Evolutionary conservation across 768 basidiomycete species (phyloP), one percentile per base, ranked within the genome.

Genomic region (Macrolepiota dolichaula): DNA sequence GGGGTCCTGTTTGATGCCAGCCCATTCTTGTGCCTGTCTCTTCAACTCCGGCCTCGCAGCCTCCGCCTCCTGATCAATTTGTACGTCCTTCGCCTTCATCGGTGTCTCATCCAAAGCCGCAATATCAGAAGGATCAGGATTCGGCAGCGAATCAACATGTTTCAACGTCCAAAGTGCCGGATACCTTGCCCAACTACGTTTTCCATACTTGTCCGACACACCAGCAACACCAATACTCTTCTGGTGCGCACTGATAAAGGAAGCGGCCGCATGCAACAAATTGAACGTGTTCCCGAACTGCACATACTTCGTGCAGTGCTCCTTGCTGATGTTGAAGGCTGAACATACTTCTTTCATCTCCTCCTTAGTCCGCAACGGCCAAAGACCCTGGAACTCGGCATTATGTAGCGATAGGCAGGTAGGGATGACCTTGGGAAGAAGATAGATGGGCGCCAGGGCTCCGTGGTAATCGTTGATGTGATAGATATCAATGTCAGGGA

Each of bases 241-340:
- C 72, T 97, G 95, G 72, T 97, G 95, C 32, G 85, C 83, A 63
- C 91, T 92, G 76, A 97, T 94, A 74, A 89, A 97, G 25, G 91
- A 92, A 1, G 95, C 95, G 4, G 87, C 95, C 24, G 95, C 94
- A 68, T 97, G 95, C 25, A 97, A 81, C 68, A 97, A 77, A 73
- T 97, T 97, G 80, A 97, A 97, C 10, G 95, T 97, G 79, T 97
- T 97, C 63, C 95, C 95, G 72, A 97, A 97, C 74, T 97, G 95
- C 47, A 97, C 93, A 70, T 97, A 97, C 81, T 96, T 96, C 55
- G 89, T 92, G 79, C 95, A 97, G 69, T 93, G 82, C 69, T 96
- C 94, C 75, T 96, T 96, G 79, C 91, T 91, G 73, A 97, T 92
- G 74, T 96, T 96, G 83, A 97, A 97, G 2, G 95, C 95, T 2